Evolutionary conservation across 2,329 filamentous ascomycete species (phyloP), one percentile per base, ranked within the genome.

Genomic region (Paecilomyces niveus): DNA sequence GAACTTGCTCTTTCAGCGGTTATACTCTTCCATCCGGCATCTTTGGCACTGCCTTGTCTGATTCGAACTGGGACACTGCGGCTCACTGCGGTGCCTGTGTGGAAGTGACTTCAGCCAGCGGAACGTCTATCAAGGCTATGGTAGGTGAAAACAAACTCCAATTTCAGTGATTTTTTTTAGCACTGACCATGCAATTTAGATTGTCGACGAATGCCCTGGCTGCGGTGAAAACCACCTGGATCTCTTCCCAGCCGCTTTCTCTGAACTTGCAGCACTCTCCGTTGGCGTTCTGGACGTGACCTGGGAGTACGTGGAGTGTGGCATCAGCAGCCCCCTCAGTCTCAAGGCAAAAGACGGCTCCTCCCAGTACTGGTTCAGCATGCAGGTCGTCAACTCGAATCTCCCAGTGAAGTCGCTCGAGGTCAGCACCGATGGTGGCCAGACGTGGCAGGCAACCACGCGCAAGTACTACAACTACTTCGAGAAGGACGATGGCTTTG

Each of bases 371-470:
- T 84, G 81, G 81, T 84, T 85, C 73, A 78, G 77, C 54, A 85
- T 85, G 78, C 86, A 89, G 70, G 84, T 88, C 51, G 77, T 86
- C 65, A 87, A 88, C 71, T 74, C 82, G 65, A 86, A 85, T 68
- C 76, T 82, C 60, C 77, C 79, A 15, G 78, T 88, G 49, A 65
- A 75, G 56, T 78, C 74, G 62, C 76, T 88, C 24, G 84, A 88
- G 63, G 84, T 88, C 59, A 84, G 81, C 59, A 83, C 78, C 18
- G 81, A 88, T 65, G 78, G 81, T 10, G 85, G 85, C 18, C 77
- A 64, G 56, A 83, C 81, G 13, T 88, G 85, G 85, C 70, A 80
- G 69, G 54, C 68, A n/a, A 86, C 85, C 0, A 76, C 73, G 2
- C 76, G 85, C 54, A 70, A 77, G 58, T 70, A 74, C 29, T 85